A percentile compares a stretch with the other conserved stretches of the same genome.
Evolutionary conservation across 257 asterid species (phyloP).

Genomic region (Salvia splendens): DNA sequence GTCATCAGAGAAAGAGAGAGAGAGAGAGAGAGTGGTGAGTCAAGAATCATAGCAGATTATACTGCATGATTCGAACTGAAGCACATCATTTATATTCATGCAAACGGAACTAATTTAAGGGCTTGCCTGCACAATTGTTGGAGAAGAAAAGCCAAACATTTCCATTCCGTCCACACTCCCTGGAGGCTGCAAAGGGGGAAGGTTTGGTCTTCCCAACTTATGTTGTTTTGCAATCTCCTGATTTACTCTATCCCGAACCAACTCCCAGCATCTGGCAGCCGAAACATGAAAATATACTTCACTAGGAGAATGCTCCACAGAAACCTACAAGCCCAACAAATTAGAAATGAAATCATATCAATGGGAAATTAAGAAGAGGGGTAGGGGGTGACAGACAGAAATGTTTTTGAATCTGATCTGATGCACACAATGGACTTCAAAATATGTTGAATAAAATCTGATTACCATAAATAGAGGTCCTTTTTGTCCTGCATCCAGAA

Average conservation of each 20-base stretch:
- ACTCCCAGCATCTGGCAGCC: constrained; percentile 89
- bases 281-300: constrained; percentile 81
- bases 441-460: constrained; percentile 2
- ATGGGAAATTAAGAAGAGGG: background rate
- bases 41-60: constrained; percentile 2
- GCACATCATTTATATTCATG: background rate
- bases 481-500: constrained; percentile 75
- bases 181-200: constrained; percentile 97
- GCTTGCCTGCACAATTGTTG: constrained; percentile 82
- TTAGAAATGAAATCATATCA: background rate
- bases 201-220: constrained; percentile 67
- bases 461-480: constrained; percentile 89
- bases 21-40: background rate
- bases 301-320: constrained; percentile 65
- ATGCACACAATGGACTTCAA: background rate
- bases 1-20: constrained; percentile 25
- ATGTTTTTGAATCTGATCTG: background rate
- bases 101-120: constrained; percentile 2
- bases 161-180: constrained; percentile 96
- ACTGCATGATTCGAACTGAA: background rate
- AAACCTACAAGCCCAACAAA: constrained; percentile 52
- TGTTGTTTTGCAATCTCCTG: constrained; percentile 81
- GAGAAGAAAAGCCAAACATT: constrained; percentile 95
- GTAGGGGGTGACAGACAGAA: background rate
- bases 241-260: constrained; percentile 91